A percentile compares a stretch with the other conserved stretches of the same genome.
These are phyloP conservation scores for Ganoderma leucocontextum DNA, from an alignment of 1,284 basidiomycete genomes.

Conservation along the genomic window DNA sequence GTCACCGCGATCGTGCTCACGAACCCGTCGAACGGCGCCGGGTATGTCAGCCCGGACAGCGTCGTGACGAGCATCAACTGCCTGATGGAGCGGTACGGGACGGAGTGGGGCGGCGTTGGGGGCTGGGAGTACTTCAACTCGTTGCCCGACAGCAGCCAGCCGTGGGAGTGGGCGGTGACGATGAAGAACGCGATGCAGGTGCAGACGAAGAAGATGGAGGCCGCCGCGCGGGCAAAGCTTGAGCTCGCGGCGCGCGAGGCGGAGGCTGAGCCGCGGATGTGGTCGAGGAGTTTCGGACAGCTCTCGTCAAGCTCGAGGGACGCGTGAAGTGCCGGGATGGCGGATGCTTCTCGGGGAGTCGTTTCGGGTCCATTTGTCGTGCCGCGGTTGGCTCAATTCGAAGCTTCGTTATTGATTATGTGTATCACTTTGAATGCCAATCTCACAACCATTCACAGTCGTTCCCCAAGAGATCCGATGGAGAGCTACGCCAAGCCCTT, in stretches of 20 bases:
- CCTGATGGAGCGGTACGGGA: conserved; percentile 24
- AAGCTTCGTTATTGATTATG: background rate
- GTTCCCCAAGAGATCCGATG: background rate
- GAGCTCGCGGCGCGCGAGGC: conserved; percentile 20
- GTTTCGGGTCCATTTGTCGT: background rate
- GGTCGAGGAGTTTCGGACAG: conserved; percentile 15
- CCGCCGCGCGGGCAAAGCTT: conserved; percentile 8
- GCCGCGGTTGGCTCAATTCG: background rate
- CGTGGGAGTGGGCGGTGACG: conserved; percentile 22
- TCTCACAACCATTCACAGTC: background rate
- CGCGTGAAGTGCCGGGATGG: conserved; percentile 3
- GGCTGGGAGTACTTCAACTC: conserved; percentile 28
- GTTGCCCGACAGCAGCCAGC: conserved; percentile 19
- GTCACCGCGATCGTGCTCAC: conserved; percentile 23
- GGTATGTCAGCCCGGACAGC: conserved; percentile 19
- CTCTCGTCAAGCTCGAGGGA: background rate
- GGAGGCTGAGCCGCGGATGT: conserved; percentile 2
- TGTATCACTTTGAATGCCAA: background rate
- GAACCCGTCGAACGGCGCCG: conserved; percentile 21
- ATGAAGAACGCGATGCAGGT: conserved; percentile 24
- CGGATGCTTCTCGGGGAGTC: background rate
- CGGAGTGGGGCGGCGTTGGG: conserved; percentile 24
- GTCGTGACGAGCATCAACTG: conserved; percentile 20
- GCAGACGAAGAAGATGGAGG: conserved; percentile 24
- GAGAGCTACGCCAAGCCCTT: background rate